These are phyloP conservation scores for Leishmania turanica DNA, from an alignment of 208 protist genomes.

Conservation along the genomic window DNA sequence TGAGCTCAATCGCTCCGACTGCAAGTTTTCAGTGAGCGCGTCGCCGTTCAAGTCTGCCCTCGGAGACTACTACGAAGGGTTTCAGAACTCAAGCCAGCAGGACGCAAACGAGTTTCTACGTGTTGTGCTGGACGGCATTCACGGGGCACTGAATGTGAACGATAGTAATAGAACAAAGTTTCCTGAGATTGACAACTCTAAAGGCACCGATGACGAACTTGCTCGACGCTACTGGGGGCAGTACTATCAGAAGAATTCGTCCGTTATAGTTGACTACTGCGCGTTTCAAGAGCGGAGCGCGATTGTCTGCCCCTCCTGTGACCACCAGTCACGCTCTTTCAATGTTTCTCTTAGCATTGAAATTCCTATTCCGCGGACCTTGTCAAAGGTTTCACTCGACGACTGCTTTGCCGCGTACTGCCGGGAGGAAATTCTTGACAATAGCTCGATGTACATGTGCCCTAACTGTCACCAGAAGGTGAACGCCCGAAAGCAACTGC, in stretches of 20 bases:
- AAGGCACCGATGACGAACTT: conserved; percentile 71
- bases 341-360: conserved; percentile 63
- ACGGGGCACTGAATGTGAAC: conserved; percentile 91
- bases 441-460: conserved; percentile 72
- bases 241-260: conserved; percentile 90
- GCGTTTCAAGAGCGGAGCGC: conserved; percentile 81
- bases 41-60: conserved; percentile 82
- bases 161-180: conserved; percentile 25
- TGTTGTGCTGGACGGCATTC: conserved; percentile 90
- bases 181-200: conserved; percentile 73
- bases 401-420: conserved; percentile 84
- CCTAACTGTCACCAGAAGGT: conserved; percentile 66
- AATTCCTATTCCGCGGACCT: conserved; percentile 59
- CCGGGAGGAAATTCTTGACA: conserved; percentile 70
- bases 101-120: conserved; percentile 94
- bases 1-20: conserved; percentile 67
- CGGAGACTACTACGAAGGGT: conserved; percentile 66
- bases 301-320: conserved; percentile 71
- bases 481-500: conserved; percentile 74
- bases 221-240: conserved; percentile 75
- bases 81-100: conserved; percentile 83
- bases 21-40: conserved; percentile 66
- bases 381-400: conserved; percentile 44
- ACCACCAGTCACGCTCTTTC: conserved; percentile 64
- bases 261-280: conserved; percentile 91